Percentiles rank a stretch among this genome's conserved stretches.
phyloP scores from a whole-genome alignment of 805 yeast species.

The Lipomyces sp. region DNA sequence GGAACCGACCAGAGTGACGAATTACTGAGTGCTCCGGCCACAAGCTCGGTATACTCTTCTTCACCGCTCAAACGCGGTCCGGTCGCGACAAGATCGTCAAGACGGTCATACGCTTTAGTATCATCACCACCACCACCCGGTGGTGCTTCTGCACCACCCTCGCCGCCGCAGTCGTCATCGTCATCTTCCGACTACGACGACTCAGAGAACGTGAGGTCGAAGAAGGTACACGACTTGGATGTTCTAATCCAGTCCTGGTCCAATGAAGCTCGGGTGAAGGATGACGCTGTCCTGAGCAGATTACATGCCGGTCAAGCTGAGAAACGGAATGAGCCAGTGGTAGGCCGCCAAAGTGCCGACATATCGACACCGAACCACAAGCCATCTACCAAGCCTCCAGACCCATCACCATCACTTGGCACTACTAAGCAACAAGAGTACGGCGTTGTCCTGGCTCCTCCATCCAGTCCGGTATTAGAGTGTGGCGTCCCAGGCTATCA shows the following conservation, averaged over 20 bases:
- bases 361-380: no score
- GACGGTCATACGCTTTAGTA: neutral
- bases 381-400: neutral
- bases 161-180: neutral
- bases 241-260: conserved; percentile 13
- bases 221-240: conserved; percentile 7
- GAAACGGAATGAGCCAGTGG: no score
- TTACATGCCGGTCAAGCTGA: no score
- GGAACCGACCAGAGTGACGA: conserved; percentile 5
- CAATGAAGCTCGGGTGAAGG: neutral
- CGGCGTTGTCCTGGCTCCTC: neutral
- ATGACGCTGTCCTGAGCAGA: no score
- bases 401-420: neutral
- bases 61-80: neutral
- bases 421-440: neutral
- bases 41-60: neutral
- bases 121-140: neutral
- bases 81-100: no score
- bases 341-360: no score
- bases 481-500: conserved; percentile 32
- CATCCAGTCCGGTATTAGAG: neutral
- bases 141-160: no score
- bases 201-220: neutral
- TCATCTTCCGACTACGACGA: neutral
- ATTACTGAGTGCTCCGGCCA: neutral